These are phyloP conservation scores for Trypanosoma congolense DNA, from an alignment of 208 protist species.

Conservation along the genomic window DNA sequence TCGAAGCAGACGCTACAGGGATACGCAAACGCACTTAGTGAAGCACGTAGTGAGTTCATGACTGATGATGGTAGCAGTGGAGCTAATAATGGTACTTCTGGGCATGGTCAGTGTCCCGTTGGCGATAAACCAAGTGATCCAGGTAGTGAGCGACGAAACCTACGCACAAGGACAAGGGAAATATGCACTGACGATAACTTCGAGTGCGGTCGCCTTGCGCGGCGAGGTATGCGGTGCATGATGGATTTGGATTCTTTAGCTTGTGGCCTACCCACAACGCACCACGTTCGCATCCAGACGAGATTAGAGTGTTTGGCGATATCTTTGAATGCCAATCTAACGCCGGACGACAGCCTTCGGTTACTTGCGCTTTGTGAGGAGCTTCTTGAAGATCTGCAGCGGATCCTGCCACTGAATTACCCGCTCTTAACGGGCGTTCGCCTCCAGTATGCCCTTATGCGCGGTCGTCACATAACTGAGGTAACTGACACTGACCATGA, in stretches of 20 bases:
- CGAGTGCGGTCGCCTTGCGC: conserved; percentile 8
- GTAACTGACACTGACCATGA: conserved; percentile 15
- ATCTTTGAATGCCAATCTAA: conserved; percentile 29
- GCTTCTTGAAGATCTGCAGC: conserved; percentile 52
- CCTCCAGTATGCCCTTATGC: conserved; percentile 59
- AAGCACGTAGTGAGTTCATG: conserved; percentile 11
- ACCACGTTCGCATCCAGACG: conserved; percentile 42
- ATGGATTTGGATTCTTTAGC: conserved; percentile 38
- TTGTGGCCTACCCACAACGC: conserved; percentile 38
- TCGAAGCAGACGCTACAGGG: neutral
- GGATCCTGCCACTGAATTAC: conserved; percentile 44
- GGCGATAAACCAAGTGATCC: neutral
- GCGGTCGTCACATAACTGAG: conserved; percentile 38
- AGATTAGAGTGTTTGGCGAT: conserved; percentile 47
- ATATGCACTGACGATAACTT: conserved; percentile 3
- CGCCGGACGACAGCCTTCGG: conserved; percentile 19
- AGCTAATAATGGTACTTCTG: neutral
- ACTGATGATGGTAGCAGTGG: neutral
- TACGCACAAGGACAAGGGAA: neutral
- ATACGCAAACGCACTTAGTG: conserved; percentile 7
- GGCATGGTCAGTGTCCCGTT: neutral
- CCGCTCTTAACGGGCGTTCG: conserved; percentile 62
- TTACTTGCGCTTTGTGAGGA: conserved; percentile 40
- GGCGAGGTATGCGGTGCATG: conserved; percentile 32
- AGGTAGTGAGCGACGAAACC: neutral